Base-by-base conservation (phyloP, 768 basidiomycete species). In the Dendrothele bispora region DNA sequence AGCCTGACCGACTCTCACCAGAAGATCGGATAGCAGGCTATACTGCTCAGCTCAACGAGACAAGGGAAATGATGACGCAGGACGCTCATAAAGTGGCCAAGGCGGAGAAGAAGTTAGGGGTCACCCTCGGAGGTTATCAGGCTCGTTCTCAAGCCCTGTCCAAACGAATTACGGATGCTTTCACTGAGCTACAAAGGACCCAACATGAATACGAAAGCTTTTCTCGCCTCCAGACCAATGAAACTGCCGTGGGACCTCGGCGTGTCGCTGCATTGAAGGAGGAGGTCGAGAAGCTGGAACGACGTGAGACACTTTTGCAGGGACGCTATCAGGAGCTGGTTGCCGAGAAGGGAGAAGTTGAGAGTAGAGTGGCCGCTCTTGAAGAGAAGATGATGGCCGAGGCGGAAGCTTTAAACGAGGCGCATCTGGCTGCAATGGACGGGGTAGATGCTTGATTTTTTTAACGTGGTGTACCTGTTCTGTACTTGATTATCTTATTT, bases 51-150 rank as follows among this genome's bases (percentile, higher is more conserved):
- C 72, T 95, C 47, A 74, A 80, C 6, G 74, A 82, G 42, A 74
- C 74, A 46, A 81, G 85, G 22, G 84, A 85, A 14, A 64, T 69
- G 41, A 92, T 99, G 85, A 69, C 82, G 27, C 83, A 80, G 60
- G 89, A 95, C 60, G 88, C 90, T 0, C 78, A 75, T 45, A 91
- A 88, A 62, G 87, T 89, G 0, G 65, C 79, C 18, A 98, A 97
- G 72, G 61, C 76, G 5, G 95, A 98, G 74, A 97, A 94, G 80
- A 95, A 93, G 65, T 79, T 98, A 8, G 78, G 75, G 7, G 82
- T 93, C 48, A 79, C 80, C 12, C 80, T 98, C 3, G 94, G 94
- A n/a, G 97, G 97, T 7, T 98, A 98, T 64, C 82, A 90, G 61
- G 77, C 79, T 30, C 82, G 95, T 8, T 83, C 83, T 24, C 76